Evolutionary conservation across 108 stramenopile genomes (phyloP).

Genomic region (Bacterosira constricta): DNA sequence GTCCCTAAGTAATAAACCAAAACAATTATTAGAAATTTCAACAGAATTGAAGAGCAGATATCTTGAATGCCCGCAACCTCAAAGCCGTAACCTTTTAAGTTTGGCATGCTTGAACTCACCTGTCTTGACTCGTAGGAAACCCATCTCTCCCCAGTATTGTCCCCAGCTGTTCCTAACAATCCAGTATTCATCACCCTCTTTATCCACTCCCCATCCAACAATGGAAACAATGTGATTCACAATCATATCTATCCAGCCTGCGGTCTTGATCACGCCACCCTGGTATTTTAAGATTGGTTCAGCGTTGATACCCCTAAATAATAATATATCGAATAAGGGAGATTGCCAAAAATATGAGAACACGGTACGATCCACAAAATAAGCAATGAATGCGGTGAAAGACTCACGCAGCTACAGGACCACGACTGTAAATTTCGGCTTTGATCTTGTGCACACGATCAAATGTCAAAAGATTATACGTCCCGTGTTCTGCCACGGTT

Average conservation of each 20-base stretch:
- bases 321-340: too few species aligned
- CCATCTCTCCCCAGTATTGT: constrained; percentile 71
- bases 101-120: constrained; percentile 7
- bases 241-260: constrained; percentile 25
- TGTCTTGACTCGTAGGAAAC: constrained; percentile 61
- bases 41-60: too few species aligned
- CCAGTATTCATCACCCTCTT: constrained; percentile 71
- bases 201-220: constrained; percentile 85
- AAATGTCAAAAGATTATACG: constrained; percentile 51
- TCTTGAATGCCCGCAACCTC: too few species aligned
- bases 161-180: constrained; percentile 88
- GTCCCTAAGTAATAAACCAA: too few species aligned
- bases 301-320: constrained; percentile 90
- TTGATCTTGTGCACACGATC: constrained; percentile 71
- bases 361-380: too few species aligned
- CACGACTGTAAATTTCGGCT: constrained; percentile 92
- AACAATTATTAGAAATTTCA: too few species aligned
- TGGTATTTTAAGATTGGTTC: constrained; percentile 65
- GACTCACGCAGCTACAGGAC: constrained; percentile 94
- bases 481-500: constrained; percentile 90
- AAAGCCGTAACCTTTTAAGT: too few species aligned
- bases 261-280: constrained; percentile 69
- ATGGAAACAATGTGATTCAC: constrained; percentile 78
- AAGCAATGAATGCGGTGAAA: too few species aligned
- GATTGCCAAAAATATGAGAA: neutral